Evolutionary conservation across 2,329 filamentous ascomycete genomes (phyloP).

Genomic region (Colletotrichum scovillei): DNA sequence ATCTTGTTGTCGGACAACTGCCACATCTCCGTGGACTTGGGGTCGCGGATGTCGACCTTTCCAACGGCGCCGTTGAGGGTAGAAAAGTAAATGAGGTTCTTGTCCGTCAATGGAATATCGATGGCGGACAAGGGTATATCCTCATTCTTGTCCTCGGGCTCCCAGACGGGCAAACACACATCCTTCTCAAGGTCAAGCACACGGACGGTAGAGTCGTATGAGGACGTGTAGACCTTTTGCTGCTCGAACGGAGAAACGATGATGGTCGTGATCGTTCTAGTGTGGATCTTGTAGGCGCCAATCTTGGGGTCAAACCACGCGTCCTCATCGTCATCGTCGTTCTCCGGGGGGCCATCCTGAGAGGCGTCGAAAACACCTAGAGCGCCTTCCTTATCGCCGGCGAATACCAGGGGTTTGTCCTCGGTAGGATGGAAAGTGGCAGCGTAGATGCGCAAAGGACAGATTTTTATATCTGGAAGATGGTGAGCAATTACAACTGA

Average conservation of each 20-base stretch:
- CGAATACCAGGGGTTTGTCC: slow-evolving; percentile 89
- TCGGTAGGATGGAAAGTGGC: slow-evolving; percentile 89
- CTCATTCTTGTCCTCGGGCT: slow-evolving; percentile 73
- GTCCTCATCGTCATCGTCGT: slow-evolving; percentile 75
- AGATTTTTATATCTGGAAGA: slow-evolving; percentile 87
- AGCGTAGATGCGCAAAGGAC: slow-evolving; percentile 86
- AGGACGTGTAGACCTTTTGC: slow-evolving; percentile 83
- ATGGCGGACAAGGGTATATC: slow-evolving; percentile 87
- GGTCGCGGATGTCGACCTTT: slow-evolving; percentile 79
- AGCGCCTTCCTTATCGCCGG: slow-evolving; percentile 92
- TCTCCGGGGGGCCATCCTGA: slow-evolving; percentile 66
- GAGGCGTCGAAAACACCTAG: slow-evolving; percentile 92
- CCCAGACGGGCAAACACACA: slow-evolving; percentile 83
- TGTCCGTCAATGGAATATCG: slow-evolving; percentile 78
- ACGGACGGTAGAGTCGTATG: slow-evolving; percentile 93
- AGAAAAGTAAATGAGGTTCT: slow-evolving; percentile 85
- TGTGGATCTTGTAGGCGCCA: slow-evolving; percentile 89
- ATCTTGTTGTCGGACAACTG: slow-evolving; percentile 92
- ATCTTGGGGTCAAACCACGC: slow-evolving; percentile 79
- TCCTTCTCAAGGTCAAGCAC: slow-evolving; percentile 86
- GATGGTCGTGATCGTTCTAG: slow-evolving; percentile 88
- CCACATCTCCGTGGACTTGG: slow-evolving; percentile 72
- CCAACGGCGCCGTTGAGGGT: slow-evolving; percentile 86
- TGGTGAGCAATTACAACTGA: neutral
- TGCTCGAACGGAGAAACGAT: slow-evolving; percentile 79